Percentiles rank a stretch among this genome's conserved stretches.
Evolutionary conservation across 345 rosid genomes (phyloP).

Genomic region (Salix viminalis): DNA sequence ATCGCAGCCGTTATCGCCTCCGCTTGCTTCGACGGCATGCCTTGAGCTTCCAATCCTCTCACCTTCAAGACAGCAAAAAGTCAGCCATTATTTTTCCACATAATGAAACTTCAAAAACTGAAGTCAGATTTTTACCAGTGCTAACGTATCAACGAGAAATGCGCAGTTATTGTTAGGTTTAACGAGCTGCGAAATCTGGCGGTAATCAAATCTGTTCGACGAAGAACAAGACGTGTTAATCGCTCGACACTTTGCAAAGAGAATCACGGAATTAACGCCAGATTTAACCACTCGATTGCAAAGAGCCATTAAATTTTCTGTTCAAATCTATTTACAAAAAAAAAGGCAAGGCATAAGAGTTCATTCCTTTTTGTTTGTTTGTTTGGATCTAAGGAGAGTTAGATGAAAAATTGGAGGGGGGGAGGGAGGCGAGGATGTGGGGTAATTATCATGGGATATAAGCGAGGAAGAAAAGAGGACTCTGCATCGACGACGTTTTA

Average conservation of each 20-base stretch:
- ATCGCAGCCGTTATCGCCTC: conserved; percentile 87
- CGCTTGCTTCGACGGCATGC: conserved; percentile 87
- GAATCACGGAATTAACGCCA: conserved; percentile 33
- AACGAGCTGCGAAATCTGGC: conserved; percentile 58
- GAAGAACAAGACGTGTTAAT: conserved; percentile 13
- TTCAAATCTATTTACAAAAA: not conserved
- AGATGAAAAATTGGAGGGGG: not conserved
- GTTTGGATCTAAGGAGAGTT: not conserved
- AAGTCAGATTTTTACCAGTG: conserved; percentile 45
- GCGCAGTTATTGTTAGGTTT: conserved; percentile 67
- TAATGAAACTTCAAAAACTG: not conserved
- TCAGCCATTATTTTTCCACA: not conserved
- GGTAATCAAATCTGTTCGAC: conserved; percentile 16
- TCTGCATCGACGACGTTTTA: not conserved
- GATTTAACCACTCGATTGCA: conserved; percentile 38
- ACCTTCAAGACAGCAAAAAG: conserved; percentile 34
- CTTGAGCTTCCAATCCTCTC: conserved; percentile 81
- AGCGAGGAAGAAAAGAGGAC: not conserved
- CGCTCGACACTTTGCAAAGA: conserved; percentile 24
- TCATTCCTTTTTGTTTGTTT: not conserved
- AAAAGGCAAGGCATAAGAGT: not conserved
- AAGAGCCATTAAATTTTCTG: conserved; percentile 38
- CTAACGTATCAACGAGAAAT: conserved; percentile 90
- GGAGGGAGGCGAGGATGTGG: too few relatives aligned
- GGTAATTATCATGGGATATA: not conserved